These are phyloP conservation scores for Diaporthe sp. DNA, from an alignment of 2,329 filamentous ascomycete genomes.

Conservation along the genomic window DNA sequence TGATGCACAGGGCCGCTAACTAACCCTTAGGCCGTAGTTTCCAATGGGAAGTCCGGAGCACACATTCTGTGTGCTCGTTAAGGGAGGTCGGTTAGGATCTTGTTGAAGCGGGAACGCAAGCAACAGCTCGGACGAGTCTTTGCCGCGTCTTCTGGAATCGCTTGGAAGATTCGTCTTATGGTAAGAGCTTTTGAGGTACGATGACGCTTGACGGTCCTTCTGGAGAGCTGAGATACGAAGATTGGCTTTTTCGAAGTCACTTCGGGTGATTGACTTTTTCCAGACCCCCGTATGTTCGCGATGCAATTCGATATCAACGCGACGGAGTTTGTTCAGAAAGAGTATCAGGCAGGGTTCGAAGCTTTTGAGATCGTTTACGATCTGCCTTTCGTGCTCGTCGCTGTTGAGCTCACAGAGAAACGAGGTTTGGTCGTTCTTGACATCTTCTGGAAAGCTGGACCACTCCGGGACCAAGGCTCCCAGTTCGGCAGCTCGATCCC, in stretches of 20 bases:
- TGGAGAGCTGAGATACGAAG: background rate
- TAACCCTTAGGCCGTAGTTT: background rate
- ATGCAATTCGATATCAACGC: background rate
- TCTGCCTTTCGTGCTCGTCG: background rate
- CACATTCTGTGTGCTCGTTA: background rate
- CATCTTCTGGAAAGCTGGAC: background rate
- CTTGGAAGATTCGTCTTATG: background rate
- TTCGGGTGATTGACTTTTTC: background rate
- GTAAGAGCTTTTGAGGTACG: background rate
- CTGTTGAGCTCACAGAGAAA: background rate
- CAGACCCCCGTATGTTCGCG: too few species aligned
- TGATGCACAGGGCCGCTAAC: background rate
- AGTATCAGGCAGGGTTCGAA: background rate
- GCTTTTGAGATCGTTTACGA: background rate
- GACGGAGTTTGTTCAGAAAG: background rate
- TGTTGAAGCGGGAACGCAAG: background rate
- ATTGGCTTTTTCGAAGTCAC: background rate
- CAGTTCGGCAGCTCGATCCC: background rate
- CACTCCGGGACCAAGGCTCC: background rate
- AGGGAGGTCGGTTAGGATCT: background rate
- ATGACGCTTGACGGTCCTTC: background rate
- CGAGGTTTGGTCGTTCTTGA: background rate
- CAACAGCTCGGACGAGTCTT: background rate
- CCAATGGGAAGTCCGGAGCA: background rate
- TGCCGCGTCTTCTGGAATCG: background rate